A percentile compares a stretch with the other conserved stretches of the same genome.
Evolutionary conservation across 140 eudicot species (phyloP).

Genomic region (Oenanthe javanica): DNA sequence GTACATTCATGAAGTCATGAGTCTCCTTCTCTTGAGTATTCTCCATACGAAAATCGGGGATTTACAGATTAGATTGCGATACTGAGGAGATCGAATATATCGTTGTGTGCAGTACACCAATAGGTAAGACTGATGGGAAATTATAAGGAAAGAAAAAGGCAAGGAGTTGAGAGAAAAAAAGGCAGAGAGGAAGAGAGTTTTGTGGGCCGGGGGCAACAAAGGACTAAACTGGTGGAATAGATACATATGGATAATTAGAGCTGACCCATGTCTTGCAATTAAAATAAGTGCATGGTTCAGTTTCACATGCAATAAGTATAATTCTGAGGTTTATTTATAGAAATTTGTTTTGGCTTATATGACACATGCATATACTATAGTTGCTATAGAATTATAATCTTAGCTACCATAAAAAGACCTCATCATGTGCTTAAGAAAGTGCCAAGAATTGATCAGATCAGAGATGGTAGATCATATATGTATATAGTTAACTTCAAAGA

Average conservation of each 20-base stretch:
- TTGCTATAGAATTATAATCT: not conserved
- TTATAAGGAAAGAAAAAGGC: not conserved
- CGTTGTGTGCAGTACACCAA: not conserved
- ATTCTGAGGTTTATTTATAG: not conserved
- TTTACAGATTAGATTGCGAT: not conserved
- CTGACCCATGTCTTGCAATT: constrained; percentile 9
- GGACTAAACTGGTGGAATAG: constrained; percentile 20
- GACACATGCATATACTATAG: not conserved
- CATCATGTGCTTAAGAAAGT: not conserved
- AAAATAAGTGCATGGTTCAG: not conserved
- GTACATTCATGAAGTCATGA: constrained; percentile 89
- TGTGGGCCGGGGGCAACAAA: constrained; percentile 41
- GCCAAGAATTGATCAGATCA: not conserved
- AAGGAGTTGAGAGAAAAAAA: not conserved
- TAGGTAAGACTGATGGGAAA: not conserved
- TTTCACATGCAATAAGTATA: constrained; percentile 5
- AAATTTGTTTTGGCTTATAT: not conserved
- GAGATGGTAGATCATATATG: not conserved
- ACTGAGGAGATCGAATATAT: not conserved
- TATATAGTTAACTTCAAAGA: not conserved
- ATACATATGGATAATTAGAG: constrained; percentile 1
- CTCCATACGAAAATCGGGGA: constrained; percentile 34
- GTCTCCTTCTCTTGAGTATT: constrained; percentile 42
- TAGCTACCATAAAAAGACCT: not conserved
- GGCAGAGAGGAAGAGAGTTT: not conserved